Conservation (phyloP, 2,329 filamentous ascomycete species). For the Scedosporium aurantiacum region DNA sequence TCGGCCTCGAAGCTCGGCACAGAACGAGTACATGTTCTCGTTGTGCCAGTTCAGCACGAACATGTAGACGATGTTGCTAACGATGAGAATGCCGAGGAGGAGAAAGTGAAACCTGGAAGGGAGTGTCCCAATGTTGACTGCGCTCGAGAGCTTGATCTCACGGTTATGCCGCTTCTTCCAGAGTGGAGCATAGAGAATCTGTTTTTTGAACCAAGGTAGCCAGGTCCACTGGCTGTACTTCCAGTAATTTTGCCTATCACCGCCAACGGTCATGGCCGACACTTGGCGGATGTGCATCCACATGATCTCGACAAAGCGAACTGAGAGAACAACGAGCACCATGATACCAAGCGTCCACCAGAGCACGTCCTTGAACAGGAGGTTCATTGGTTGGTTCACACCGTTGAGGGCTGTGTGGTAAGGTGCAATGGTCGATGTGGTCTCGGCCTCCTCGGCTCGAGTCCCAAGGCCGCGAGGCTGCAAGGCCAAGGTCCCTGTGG, state of each 20-base stretch:
- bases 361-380: conserved; percentile 43
- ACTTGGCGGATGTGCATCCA: conserved; percentile 49
- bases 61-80: conserved; percentile 53
- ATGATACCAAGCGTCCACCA: conserved; percentile 52
- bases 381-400: conserved; percentile 47
- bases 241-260: conserved; percentile 48
- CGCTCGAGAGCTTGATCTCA: conserved; percentile 51
- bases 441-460: conserved; percentile 16
- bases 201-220: conserved; percentile 52
- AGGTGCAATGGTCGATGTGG: conserved; percentile 39
- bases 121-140: conserved; percentile 51
- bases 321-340: conserved; percentile 38
- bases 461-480: conserved; percentile 9
- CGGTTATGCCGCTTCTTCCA: conserved; percentile 57
- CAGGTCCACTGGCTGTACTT: conserved; percentile 43
- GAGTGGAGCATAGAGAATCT: conserved; percentile 50
- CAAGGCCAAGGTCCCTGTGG: conserved; percentile 14
- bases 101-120: conserved; percentile 54
- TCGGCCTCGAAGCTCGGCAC: conserved; percentile 52
- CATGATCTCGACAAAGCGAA: conserved; percentile 42
- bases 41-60: conserved; percentile 49
- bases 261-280: conserved; percentile 42
- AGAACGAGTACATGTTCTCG: conserved; percentile 49
- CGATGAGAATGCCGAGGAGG: conserved; percentile 44
- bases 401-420: conserved; percentile 47